phyloP scores from a whole-genome alignment of 2,329 filamentous ascomycete species.

The Hypocreales sp. region DNA sequence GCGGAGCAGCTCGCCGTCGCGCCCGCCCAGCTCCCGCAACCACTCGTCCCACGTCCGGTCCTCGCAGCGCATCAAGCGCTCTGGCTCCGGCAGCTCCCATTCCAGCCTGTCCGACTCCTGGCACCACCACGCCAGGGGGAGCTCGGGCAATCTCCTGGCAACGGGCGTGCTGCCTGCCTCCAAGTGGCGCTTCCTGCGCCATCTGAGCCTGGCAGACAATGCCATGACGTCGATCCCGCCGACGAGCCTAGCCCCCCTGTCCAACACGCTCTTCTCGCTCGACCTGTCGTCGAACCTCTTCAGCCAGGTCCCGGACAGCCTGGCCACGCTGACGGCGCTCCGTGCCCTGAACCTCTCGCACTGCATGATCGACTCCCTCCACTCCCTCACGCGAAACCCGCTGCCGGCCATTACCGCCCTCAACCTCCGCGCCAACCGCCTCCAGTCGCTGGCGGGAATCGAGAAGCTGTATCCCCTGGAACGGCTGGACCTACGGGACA shows the following conservation, averaged over 20 bases:
- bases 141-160: slow-evolving; percentile 62
- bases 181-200: slow-evolving; percentile 91
- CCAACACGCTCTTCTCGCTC: slow-evolving; percentile 78
- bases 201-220: slow-evolving; percentile 86
- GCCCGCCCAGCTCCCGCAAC: slow-evolving; percentile 62
- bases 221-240: slow-evolving; percentile 66
- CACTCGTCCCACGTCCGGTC: slow-evolving; percentile 50
- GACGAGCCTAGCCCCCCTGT: slow-evolving; percentile 62
- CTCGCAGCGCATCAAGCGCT: slow-evolving; percentile 64
- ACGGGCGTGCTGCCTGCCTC: slow-evolving; percentile 60
- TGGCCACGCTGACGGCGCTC: slow-evolving; percentile 74
- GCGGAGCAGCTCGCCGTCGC: slow-evolving; percentile 67
- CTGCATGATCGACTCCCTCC: slow-evolving; percentile 93
- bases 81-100: slow-evolving; percentile 84
- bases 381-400: slow-evolving; percentile 72
- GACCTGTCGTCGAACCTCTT: slow-evolving; percentile 90
- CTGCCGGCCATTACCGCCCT: slow-evolving; percentile 86
- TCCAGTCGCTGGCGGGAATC: slow-evolving; percentile 76
- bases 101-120: slow-evolving; percentile 55
- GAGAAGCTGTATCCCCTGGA: slow-evolving; percentile 82
- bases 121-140: slow-evolving; percentile 48
- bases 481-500: slow-evolving; percentile 80
- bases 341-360: slow-evolving; percentile 86
- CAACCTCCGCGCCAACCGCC: slow-evolving; percentile 77
- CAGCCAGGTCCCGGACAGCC: slow-evolving; percentile 81